These are phyloP conservation scores for Penicillium antarcticum DNA, from an alignment of 495 filamentous ascomycete species.

Conservation along the genomic window DNA sequence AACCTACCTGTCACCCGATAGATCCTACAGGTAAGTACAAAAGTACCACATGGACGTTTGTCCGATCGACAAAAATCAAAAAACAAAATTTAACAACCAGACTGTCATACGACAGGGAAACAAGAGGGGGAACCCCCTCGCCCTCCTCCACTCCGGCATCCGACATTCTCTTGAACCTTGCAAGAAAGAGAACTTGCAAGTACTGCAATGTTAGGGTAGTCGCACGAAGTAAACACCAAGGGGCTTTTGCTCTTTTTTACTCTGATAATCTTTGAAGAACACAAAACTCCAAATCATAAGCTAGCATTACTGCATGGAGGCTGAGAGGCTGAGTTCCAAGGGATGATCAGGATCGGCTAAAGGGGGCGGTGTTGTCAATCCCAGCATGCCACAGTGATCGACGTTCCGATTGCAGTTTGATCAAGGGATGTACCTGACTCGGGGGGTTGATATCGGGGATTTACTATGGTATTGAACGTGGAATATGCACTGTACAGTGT, in stretches of 20 bases:
- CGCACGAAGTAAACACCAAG: neutral
- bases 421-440: conserved; percentile 8
- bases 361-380: conserved; percentile 34
- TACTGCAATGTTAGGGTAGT: neutral
- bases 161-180: neutral
- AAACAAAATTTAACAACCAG: neutral
- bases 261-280: neutral
- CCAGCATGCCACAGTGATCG: conserved; percentile 31
- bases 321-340: conserved; percentile 3
- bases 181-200: too few species aligned
- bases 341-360: conserved; percentile 11
- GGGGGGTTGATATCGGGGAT: conserved; percentile 1
- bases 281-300: too few species aligned
- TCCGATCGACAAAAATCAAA: neutral
- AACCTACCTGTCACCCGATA: neutral
- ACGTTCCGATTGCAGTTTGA: conserved; percentile 28
- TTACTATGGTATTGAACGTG: neutral
- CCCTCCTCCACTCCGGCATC: neutral
- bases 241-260: neutral
- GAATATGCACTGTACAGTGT: neutral
- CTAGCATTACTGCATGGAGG: neutral
- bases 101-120: neutral
- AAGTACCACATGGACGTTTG: neutral
- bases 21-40: neutral
- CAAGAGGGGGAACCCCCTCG: neutral